Percentiles rank a stretch among this genome's conserved stretches.
phyloP scores from a whole-genome alignment of 73 alveolate species.

The Blepharisma stoltei region DNA sequence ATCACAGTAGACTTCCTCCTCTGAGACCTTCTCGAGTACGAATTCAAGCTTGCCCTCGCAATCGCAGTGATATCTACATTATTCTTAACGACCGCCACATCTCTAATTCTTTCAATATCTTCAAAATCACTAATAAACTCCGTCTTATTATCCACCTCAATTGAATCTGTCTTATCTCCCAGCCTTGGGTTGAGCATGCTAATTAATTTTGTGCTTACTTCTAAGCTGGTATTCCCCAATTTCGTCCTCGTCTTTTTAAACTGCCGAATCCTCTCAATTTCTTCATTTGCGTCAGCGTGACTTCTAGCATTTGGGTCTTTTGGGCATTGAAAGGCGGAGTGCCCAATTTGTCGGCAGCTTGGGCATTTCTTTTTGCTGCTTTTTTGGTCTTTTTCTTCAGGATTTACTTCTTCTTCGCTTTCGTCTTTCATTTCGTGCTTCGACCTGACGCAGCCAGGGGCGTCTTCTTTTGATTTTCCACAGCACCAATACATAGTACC shows the following conservation, averaged over 20 bases:
- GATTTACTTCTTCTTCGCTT: constrained; percentile 46
- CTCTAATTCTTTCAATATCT: too few relatives aligned
- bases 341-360: constrained; percentile 63
- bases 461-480: constrained; percentile 55
- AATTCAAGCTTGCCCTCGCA: too few relatives aligned
- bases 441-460: constrained; percentile 60
- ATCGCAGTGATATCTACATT: too few relatives aligned
- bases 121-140: too few relatives aligned
- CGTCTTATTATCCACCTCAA: too few relatives aligned
- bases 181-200: too few relatives aligned
- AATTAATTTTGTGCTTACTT: too few relatives aligned
- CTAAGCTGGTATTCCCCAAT: too few relatives aligned
- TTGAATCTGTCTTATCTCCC: too few relatives aligned
- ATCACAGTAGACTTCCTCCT: too few relatives aligned
- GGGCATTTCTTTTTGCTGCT: constrained; percentile 42
- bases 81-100: too few relatives aligned
- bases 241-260: constrained; percentile 23
- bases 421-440: constrained; percentile 73
- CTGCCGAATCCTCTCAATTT: constrained; percentile 40
- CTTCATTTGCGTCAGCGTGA: constrained; percentile 34
- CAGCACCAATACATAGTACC: constrained; percentile 77
- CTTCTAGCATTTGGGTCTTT: constrained; percentile 60
- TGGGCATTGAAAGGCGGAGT: constrained; percentile 37
- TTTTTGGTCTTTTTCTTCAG: constrained; percentile 45
- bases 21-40: too few relatives aligned